Base-by-base conservation (phyloP, 176 grass and related monocot genomes). In the Musa beccarii region DNA sequence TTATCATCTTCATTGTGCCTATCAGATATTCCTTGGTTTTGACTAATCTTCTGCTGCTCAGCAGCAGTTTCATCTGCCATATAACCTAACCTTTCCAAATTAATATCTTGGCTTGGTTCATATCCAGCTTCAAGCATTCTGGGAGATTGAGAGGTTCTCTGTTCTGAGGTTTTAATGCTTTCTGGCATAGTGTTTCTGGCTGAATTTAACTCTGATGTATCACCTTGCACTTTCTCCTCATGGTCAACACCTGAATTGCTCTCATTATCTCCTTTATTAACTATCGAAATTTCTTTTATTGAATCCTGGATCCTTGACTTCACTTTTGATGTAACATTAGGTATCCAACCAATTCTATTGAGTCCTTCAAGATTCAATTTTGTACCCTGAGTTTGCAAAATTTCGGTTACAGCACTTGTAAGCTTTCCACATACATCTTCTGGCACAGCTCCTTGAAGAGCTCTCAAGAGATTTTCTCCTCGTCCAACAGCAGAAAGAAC, bases 401-500 rank as follows among this genome's bases (percentile, higher is more conserved):
- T 91, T 79, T 89, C 87, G 78, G 84, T 78, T 64, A 90, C 82
- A 71, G 77, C 85, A 59, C 82, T 66, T 71, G 88, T 89, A 51
- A 97, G 84, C 76, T 89, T 97, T 75, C 82, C 94, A 76, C 94
- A 86, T 55, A 97, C 94, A 89, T 97, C 94, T 78, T 91, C 94
- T 63, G 94, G 94, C 68, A 97, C 90, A 78, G 94, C 94, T 89
- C 79, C 94, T 90, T 97, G 76, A 78, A 97, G 80, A 89, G 90
- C 90, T 89, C 85, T 97, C 78, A 87, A 80, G 62, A 97, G 86
- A 49, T 88, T 82, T 81, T 97, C 94, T 66, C 94, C 94, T 82
- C 78, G 84, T 70, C 83, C 94, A 76, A 97, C 83, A 56, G 90
- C 94, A 76, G 77, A 65, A 72, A 97, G 65, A 81, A 97, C 94